phyloP scores from a whole-genome alignment of 192 early-diverging fungal genomes.

The Umbelopsis sp. region DNA sequence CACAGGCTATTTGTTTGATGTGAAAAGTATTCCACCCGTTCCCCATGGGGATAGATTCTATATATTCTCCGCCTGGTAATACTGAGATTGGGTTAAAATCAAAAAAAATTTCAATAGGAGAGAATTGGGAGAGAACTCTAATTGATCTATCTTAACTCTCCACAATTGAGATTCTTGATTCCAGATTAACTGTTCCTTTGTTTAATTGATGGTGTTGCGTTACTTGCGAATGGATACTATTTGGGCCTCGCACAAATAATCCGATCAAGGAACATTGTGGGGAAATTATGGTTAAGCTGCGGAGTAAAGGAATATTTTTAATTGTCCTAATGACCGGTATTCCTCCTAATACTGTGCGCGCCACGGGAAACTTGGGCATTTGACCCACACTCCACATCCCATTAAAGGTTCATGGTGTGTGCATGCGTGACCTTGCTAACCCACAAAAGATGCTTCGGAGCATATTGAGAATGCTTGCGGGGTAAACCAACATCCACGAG shows the following conservation, averaged over 20 bases:
- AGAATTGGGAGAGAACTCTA: neutral
- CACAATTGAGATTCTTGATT: no score
- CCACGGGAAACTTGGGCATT: constrained; percentile 10
- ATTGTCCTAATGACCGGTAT: constrained; percentile 1
- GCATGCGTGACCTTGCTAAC: neutral
- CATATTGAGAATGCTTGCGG: neutral
- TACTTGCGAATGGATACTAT: no score
- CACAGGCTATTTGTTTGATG: neutral
- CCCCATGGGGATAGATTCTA: neutral
- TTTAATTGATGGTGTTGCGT: no score
- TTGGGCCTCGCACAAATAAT: no score
- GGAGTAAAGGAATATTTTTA: neutral
- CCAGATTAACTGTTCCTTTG: no score
- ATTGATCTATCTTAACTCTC: neutral
- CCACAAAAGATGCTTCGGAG: neutral
- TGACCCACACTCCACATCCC: constrained; percentile 7
- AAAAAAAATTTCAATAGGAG: neutral
- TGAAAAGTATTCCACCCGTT: no score
- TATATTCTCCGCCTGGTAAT: neutral
- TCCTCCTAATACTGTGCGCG: neutral
- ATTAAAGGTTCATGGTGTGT: neutral
- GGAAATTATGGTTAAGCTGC: neutral
- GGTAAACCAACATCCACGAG: neutral
- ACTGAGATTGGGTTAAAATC: neutral
- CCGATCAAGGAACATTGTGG: neutral